Base-by-base conservation (phyloP, 305 asterid genomes). In the Fraxinus sp. region DNA sequence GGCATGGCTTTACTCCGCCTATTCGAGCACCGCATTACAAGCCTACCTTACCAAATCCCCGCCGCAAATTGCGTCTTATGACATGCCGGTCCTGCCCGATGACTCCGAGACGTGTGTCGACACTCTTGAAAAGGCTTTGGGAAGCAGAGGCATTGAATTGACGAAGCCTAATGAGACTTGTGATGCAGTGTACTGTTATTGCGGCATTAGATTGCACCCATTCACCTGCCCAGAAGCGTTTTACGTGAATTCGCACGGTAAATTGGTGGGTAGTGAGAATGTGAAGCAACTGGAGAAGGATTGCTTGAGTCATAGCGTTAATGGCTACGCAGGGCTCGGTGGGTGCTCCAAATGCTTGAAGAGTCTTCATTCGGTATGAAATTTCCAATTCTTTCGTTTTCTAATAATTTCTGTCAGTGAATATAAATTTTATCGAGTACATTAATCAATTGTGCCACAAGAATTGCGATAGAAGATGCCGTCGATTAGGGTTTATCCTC, bases 61-160 rank as follows among this genome's bases (percentile, higher is more conserved):
- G 39, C 84, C 81, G 5, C 88, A 85, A 52, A 37, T 92, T 83
- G 36, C 93, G 80, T 22, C 93, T 20, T 86, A 86, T 77, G 98
- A 93, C 73, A 91, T 95, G 97, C 98, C 98, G 20, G 88, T 93
- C 75, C 91, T 95, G 32, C 99, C 99, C 18, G 96, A 93, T 66
- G 99, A 94, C 68, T 95, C 98, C 6, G 98, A 92, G 91, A 90
- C 93, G 68, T 95, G 98, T 84, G 99, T 92, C 41, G 95, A 89
- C 33, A 83, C 91, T 0, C 86, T 94, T 80, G 97, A 94, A 85
- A 93, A 92, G 89, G 98, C 92, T 72, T 28, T 95, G 88, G 93
- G 64, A 2, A 86, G 81, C 81, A 89, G 84, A 70, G 98, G 94
- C 20, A 87, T 95, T 0, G 86, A 87, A 64, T 83, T 95, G 78